Percentiles rank a stretch among this genome's conserved stretches.
Conservation (phyloP, 345 rosid species). For the Hirschfeldia incana region DNA sequence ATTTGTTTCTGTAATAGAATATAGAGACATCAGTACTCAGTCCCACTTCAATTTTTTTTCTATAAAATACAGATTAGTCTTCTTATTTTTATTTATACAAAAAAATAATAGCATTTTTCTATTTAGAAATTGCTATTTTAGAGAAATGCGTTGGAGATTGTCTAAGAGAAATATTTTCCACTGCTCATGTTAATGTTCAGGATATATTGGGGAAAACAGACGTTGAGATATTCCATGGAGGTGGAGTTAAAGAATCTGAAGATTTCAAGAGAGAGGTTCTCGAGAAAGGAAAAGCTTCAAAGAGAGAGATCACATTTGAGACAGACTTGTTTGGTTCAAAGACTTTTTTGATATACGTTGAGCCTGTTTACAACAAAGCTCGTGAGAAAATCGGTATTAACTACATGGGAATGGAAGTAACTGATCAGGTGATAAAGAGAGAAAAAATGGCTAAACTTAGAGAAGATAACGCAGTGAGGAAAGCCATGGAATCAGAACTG, state of each 20-base stretch:
- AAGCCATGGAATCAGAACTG: constrained; percentile 92
- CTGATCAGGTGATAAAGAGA: constrained; percentile 92
- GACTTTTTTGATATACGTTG: constrained; percentile 86
- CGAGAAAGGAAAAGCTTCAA: constrained; percentile 85
- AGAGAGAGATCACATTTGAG: constrained; percentile 88
- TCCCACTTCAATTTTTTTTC: too few relatives aligned
- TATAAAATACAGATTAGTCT: too few relatives aligned
- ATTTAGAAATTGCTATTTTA: too few relatives aligned
- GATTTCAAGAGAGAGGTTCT: constrained; percentile 92
- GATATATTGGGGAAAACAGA: constrained; percentile 93
- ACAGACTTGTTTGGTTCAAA: constrained; percentile 82
- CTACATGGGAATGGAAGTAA: constrained; percentile 96
- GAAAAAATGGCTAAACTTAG: constrained; percentile 87
- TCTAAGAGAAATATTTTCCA: too few relatives aligned
- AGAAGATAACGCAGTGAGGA: constrained; percentile 93
- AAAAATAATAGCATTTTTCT: too few relatives aligned
- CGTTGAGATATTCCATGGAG: constrained; percentile 79
- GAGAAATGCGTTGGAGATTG: too few relatives aligned
- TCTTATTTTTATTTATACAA: too few relatives aligned
- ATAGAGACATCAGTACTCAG: too few relatives aligned
- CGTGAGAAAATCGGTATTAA: constrained; percentile 88
- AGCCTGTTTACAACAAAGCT: constrained; percentile 87
- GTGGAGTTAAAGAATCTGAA: constrained; percentile 92
- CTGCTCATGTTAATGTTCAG: constrained; percentile 36
- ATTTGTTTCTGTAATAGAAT: too few relatives aligned